phyloP scores from a whole-genome alignment of 495 filamentous ascomycete species.

The Filosporella fistucella region DNA sequence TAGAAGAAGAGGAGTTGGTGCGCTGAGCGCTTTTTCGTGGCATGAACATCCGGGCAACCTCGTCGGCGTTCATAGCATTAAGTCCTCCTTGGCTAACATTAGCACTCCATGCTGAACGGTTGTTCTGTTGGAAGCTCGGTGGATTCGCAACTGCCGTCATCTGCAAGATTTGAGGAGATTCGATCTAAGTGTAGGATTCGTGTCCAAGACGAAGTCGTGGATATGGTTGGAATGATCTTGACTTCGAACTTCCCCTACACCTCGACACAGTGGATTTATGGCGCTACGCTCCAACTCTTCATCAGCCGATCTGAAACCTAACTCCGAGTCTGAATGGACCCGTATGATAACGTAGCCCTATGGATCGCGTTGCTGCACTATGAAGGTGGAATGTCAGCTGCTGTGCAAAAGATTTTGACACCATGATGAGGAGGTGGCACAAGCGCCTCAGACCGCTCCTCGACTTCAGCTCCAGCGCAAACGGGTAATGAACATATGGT shows the following conservation, averaged over 20 bases:
- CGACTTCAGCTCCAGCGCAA: no score
- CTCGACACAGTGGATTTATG: slow-evolving; percentile 9
- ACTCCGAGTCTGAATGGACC: no score
- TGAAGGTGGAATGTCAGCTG: slow-evolving; percentile 12
- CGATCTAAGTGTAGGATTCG: slow-evolving; percentile 13
- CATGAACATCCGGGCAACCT: slow-evolving; percentile 83
- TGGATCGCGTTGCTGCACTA: slow-evolving; percentile 8
- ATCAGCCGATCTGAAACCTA: neutral
- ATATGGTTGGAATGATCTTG: slow-evolving; percentile 8
- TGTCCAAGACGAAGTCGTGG: no score
- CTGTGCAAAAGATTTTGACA: slow-evolving; percentile 10
- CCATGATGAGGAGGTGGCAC: slow-evolving; percentile 11
- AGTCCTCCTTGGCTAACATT: slow-evolving; percentile 71
- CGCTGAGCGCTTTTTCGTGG: slow-evolving; percentile 80
- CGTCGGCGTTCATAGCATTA: slow-evolving; percentile 79
- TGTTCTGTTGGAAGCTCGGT: slow-evolving; percentile 73
- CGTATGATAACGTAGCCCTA: neutral
- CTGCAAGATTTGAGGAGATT: slow-evolving; percentile 26
- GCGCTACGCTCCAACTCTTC: slow-evolving; percentile 13
- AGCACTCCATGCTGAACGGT: slow-evolving; percentile 63
- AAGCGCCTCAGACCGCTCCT: no score
- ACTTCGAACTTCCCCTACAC: slow-evolving; percentile 12
- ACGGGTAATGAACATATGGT: neutral
- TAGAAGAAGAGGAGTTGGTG: slow-evolving; percentile 82
- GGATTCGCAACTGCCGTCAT: slow-evolving; percentile 99